A percentile compares a stretch with the other conserved stretches of the same genome.
Evolutionary conservation across 2,329 filamentous ascomycete genomes (phyloP).

Genomic region (Blastomyces emzantsi): DNA sequence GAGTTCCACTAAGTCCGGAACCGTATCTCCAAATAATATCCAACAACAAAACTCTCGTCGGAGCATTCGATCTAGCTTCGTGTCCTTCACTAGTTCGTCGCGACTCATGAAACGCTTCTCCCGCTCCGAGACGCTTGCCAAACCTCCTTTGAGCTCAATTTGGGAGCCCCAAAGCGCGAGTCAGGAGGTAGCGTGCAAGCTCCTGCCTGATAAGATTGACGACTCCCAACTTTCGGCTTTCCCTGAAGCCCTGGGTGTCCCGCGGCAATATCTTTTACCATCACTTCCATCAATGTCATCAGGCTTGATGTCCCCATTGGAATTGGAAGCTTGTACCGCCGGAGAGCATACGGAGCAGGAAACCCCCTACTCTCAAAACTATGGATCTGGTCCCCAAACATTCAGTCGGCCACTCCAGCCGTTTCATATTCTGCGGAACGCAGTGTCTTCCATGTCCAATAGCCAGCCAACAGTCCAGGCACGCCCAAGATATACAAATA

Average conservation of each 20-base stretch:
- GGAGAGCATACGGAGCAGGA: neutral
- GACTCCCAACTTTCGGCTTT: neutral
- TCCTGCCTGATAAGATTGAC: neutral
- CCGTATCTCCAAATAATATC: slow-evolving; percentile 18
- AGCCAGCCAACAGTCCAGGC: neutral
- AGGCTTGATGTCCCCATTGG: neutral
- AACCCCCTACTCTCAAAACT: neutral
- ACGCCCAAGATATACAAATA: neutral
- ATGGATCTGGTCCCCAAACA: neutral
- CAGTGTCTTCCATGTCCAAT: neutral
- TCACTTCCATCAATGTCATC: slow-evolving; percentile 4
- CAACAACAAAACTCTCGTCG: slow-evolving; percentile 24
- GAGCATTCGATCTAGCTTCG: slow-evolving; percentile 26
- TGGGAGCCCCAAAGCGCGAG: neutral
- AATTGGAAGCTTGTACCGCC: neutral
- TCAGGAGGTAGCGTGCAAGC: neutral
- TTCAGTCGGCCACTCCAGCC: neutral
- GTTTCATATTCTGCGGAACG: neutral
- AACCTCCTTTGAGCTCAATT: neutral
- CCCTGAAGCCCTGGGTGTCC: neutral
- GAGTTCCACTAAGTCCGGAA: neutral
- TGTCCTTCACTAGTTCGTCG: slow-evolving; percentile 24
- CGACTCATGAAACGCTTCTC: slow-evolving; percentile 10
- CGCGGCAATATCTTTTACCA: neutral
- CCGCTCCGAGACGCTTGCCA: slow-evolving; percentile 8